These are phyloP conservation scores for Sisymbrium irio DNA, from an alignment of 345 rosid genomes.

Conservation along the genomic window DNA sequence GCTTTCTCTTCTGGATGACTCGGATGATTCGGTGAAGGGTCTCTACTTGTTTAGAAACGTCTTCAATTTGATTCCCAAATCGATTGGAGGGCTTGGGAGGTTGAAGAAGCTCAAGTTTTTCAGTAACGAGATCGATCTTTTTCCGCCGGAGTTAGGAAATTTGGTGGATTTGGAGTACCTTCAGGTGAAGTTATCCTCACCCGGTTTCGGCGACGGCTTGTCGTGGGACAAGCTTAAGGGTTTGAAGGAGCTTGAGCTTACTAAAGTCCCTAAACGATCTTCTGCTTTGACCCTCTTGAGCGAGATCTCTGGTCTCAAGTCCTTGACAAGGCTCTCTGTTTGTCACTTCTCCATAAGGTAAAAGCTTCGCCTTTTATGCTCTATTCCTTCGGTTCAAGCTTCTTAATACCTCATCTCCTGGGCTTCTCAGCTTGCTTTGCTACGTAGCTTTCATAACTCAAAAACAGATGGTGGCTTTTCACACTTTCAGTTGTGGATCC, in stretches of 20 bases:
- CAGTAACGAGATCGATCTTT: conserved; percentile 70
- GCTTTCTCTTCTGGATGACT: conserved; percentile 47
- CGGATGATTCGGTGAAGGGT: conserved; percentile 47
- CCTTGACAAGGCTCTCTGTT: conserved; percentile 85
- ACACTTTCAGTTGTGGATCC: conserved; percentile 21
- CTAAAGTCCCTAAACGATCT: conserved; percentile 65
- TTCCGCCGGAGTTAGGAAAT: conserved; percentile 68
- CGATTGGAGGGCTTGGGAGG: conserved; percentile 51
- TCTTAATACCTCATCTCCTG: conserved; percentile 16
- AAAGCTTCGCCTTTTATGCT: conserved; percentile 8
- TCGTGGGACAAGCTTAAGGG: conserved; percentile 61
- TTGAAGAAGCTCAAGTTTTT: conserved; percentile 78
- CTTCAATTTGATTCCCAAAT: conserved; percentile 74
- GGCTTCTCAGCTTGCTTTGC: conserved; percentile 29
- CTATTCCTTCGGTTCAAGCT: conserved; percentile 10
- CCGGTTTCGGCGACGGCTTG: conserved; percentile 54
- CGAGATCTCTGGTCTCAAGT: conserved; percentile 72
- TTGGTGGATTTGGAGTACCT: conserved; percentile 72
- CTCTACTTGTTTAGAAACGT: conserved; percentile 71
- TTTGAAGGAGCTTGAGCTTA: conserved; percentile 84
- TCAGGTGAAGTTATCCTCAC: conserved; percentile 77
- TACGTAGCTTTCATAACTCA: conserved; percentile 12
- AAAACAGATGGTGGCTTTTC: conserved; percentile 23
- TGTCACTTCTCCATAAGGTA: conserved; percentile 91
- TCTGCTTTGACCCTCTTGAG: conserved; percentile 71